Conservation (phyloP, 2,329 filamentous ascomycete genomes). For the Phoma sp. region DNA sequence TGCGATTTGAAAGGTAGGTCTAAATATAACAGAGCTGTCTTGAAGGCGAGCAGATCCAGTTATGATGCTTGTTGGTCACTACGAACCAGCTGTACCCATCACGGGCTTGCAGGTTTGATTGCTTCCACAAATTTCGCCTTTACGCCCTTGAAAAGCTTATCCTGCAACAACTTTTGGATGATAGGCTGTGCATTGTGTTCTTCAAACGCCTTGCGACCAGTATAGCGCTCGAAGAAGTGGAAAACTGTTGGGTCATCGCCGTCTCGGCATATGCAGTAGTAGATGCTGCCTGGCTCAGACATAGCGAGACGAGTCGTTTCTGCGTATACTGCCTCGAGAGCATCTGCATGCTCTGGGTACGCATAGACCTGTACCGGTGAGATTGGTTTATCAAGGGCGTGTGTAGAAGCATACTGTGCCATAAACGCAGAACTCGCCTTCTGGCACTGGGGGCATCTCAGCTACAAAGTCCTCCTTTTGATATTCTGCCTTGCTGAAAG, state of each 20-base stretch:
- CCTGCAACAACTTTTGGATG: constrained; percentile 5
- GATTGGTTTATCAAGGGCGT: neutral
- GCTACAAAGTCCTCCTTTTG: constrained; percentile 1
- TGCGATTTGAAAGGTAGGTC: no score
- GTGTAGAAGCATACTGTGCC: constrained; percentile 3
- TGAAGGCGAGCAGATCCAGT: no score
- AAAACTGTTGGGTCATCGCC: constrained; percentile 5
- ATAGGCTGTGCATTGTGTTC: constrained; percentile 11
- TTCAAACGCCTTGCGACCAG: constrained; percentile 10
- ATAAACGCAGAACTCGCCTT: constrained; percentile 16
- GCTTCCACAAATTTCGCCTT: constrained; percentile 17
- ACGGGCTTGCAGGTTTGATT: constrained; percentile 6
- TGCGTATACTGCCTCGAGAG: constrained; percentile 12
- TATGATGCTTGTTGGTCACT: no score
- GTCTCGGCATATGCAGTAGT: constrained; percentile 16
- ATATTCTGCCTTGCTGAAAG: constrained; percentile 7
- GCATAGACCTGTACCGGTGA: constrained; percentile 11
- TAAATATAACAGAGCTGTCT: no score
- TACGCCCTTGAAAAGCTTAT: constrained; percentile 5
- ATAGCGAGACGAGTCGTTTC: constrained; percentile 13
- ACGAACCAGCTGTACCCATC: neutral
- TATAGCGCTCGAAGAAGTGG: constrained; percentile 16
- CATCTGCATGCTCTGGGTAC: constrained; percentile 10
- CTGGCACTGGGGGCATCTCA: constrained; percentile 6
- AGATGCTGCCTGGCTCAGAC: constrained; percentile 8